Conservation (phyloP, 306 rosid genomes). For the Canavalia gladiata region DNA sequence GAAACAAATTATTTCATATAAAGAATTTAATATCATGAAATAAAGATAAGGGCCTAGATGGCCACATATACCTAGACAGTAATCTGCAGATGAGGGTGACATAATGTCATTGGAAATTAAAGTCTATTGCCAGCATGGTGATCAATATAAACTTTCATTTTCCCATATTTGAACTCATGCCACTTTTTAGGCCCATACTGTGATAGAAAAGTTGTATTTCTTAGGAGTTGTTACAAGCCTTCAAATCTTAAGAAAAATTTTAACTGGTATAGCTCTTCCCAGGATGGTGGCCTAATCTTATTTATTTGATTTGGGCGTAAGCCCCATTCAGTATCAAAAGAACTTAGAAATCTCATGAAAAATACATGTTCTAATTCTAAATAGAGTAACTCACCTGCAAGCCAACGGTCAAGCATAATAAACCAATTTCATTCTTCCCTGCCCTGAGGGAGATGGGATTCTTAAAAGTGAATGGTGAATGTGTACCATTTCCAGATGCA, state of each 20-base stretch:
- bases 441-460: slow-evolving; percentile 72
- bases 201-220: slow-evolving; percentile 9
- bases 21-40: not conserved
- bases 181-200: not conserved
- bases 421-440: slow-evolving; percentile 87
- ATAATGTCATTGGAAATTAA: not conserved
- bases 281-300: not conserved
- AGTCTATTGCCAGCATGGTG: not conserved
- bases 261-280: not conserved
- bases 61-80: slow-evolving; percentile 1
- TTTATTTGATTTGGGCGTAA: not conserved
- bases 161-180: slow-evolving; percentile 24
- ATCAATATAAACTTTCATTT: not conserved
- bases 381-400: slow-evolving; percentile 65
- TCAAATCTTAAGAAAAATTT: slow-evolving; percentile 21
- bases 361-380: slow-evolving; percentile 23
- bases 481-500: slow-evolving; percentile 88
- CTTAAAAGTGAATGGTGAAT: slow-evolving; percentile 69
- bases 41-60: not conserved
- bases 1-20: not conserved
- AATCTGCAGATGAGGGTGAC: slow-evolving; percentile 1
- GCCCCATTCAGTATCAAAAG: not conserved
- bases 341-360: not conserved
- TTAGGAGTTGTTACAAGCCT: not conserved
- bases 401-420: slow-evolving; percentile 92